Evolutionary conservation across 176 grass and related monocot genomes (phyloP), one percentile per base, ranked within the genome.

Genomic region (Avena insularis): DNA sequence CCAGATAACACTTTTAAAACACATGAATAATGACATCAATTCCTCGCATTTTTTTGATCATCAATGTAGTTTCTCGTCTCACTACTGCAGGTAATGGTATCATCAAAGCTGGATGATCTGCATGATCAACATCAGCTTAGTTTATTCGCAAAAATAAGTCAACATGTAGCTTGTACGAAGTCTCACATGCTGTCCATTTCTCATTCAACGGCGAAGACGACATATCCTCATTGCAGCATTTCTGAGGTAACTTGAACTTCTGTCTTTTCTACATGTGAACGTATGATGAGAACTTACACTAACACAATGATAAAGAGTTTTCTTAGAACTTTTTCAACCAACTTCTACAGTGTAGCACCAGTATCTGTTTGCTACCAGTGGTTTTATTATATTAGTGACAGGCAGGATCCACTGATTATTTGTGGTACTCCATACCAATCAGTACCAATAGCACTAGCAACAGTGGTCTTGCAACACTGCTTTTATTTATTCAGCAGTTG

Each of bases 81-180:
- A 43, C 9, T 93, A 57, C n/a, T 88, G 31, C 77, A 97, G 95
- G 91, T 97, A 53, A 87, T 91, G 87, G 85, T 88, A 62, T 93
- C 95, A 58, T 89, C 95, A 36, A 91, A 94, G 89, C 71, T 92
- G 43, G 90, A 90, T 80, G 88, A 95, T 95, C 61, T 72, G 10
- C 87, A 71, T 50, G 89, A 95, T 84, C 45, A 86, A 61, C 79
- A 71, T 81, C 86, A 76, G 79, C 79, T 69, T 47, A 71, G 68
- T 71, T 76, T 97, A 77, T 95, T 95, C 20, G 54, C 83, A 5
- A 84, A 56, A 72, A 47, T 97, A 85, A 91, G 80, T 75, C 82
- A 78, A 23, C 89, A 69, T 77, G 76, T 95, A 86, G 86, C 86
- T 54, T 87, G 82, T 46, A 81, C 93, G 1, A 87, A 67, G 69